Conservation (phyloP, 2,329 filamentous ascomycete genomes). For the Aspergillus sp. region DNA sequence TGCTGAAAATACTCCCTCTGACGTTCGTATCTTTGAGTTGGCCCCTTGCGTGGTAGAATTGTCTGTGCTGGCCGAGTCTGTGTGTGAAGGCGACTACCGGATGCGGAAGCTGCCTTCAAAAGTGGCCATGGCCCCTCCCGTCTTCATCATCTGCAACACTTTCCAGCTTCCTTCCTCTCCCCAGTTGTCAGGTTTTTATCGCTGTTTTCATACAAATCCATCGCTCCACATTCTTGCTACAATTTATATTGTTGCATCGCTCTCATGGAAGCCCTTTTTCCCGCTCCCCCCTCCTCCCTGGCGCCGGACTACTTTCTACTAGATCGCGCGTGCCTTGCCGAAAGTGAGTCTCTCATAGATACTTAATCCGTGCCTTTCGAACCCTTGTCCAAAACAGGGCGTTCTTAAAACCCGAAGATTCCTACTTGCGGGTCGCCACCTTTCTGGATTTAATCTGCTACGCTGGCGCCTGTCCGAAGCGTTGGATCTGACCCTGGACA, state of each 20-base stretch:
- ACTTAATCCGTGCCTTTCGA: slow-evolving; percentile 1
- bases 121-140: background rate
- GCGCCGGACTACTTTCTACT: slow-evolving; percentile 4
- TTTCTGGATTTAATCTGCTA: background rate
- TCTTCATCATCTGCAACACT: background rate
- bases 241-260: background rate
- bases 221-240: background rate
- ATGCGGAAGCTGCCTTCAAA: slow-evolving; percentile 1
- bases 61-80: background rate
- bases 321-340: slow-evolving; percentile 11
- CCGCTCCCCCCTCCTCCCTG: background rate
- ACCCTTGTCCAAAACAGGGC: slow-evolving; percentile 2
- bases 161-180: background rate
- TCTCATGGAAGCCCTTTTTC: background rate
- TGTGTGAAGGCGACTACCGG: background rate
- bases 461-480: background rate
- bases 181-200: background rate
- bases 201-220: background rate
- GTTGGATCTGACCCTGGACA: background rate
- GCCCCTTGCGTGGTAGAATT: slow-evolving; percentile 1
- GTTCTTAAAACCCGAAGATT: background rate
- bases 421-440: background rate
- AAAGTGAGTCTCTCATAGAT: background rate
- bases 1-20: no score
- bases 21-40: background rate